Evolutionary conservation across 257 asterid genomes (phyloP).

Genomic region (Forsythia viridissima): DNA sequence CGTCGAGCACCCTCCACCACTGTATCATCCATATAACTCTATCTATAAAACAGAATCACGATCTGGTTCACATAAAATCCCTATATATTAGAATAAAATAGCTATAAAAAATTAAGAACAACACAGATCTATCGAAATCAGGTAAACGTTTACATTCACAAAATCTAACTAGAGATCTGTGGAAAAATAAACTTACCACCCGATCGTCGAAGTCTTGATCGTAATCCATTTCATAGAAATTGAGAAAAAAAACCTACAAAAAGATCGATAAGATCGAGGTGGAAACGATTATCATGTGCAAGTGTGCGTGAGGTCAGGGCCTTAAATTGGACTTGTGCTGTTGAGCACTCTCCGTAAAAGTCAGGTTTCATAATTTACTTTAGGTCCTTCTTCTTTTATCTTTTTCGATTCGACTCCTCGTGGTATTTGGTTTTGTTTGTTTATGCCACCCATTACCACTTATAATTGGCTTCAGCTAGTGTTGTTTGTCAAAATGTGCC

Average conservation of each 20-base stretch:
- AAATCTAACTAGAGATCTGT: slow-evolving; percentile 19
- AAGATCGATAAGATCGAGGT: slow-evolving; percentile 15
- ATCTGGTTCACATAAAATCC: not conserved
- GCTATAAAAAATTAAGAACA: slow-evolving; percentile 18
- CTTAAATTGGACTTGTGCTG: slow-evolving; percentile 2
- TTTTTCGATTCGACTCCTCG: not conserved
- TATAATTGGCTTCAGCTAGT: too few relatives aligned
- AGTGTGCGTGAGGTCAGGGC: slow-evolving; percentile 21
- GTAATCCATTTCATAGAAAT: slow-evolving; percentile 33
- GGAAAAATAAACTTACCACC: not conserved
- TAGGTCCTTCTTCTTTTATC: slow-evolving; percentile 20
- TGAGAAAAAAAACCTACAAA: not conserved
- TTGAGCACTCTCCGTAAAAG: not conserved
- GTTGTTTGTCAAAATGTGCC: too few relatives aligned
- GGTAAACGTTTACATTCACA: not conserved
- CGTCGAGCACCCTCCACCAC: not conserved
- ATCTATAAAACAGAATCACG: not conserved
- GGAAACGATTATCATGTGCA: slow-evolving; percentile 10
- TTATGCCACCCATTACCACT: too few relatives aligned
- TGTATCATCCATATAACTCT: not conserved
- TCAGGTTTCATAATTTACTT: not conserved
- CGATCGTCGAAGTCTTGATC: slow-evolving; percentile 45
- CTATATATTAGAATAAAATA: slow-evolving; percentile 17
- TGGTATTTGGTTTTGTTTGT: too few relatives aligned
- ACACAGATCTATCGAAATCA: slow-evolving; percentile 35